Percentiles rank a stretch among this genome's conserved stretches.
Conservation (phyloP, 768 basidiomycete species). For the Sporobolomyces pararoseus region DNA sequence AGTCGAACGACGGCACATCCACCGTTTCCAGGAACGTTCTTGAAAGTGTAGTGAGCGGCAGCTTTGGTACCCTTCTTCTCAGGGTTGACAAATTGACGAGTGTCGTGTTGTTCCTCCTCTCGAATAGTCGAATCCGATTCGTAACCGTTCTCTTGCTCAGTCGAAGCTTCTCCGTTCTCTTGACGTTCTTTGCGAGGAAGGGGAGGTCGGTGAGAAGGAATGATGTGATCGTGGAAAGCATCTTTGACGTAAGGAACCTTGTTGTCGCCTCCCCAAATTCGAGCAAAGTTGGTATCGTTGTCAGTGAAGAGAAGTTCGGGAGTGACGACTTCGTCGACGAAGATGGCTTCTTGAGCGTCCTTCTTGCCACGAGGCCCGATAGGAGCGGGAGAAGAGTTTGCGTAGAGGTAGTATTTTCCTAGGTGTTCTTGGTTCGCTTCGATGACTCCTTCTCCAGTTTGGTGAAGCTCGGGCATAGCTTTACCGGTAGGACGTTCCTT, state of each 20-base stretch:
- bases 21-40: conserved; percentile 78
- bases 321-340: conserved; percentile 62
- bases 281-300: conserved; percentile 91
- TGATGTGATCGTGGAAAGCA: conserved; percentile 96
- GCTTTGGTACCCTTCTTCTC: conserved; percentile 83
- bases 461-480: conserved; percentile 49
- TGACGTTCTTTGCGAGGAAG: conserved; percentile 44
- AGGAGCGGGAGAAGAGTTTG: conserved; percentile 85
- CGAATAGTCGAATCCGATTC: conserved; percentile 34
- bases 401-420: conserved; percentile 68
- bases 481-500: conserved; percentile 50
- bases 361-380: conserved; percentile 60
- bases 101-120: conserved; percentile 48
- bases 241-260: conserved; percentile 82
- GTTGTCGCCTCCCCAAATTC: conserved; percentile 86
- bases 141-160: conserved; percentile 30
- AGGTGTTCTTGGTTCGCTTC: conserved; percentile 43
- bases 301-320: conserved; percentile 91
- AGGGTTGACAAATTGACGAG: conserved; percentile 70
- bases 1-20: conserved; percentile 92
- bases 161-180: conserved; percentile 3
- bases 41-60: conserved; percentile 85
- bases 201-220: conserved; percentile 71
- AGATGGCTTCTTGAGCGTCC: conserved; percentile 55
- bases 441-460: conserved; percentile 50